phyloP scores from a whole-genome alignment of 805 yeast genomes.

The Yarrowia sp. region DNA sequence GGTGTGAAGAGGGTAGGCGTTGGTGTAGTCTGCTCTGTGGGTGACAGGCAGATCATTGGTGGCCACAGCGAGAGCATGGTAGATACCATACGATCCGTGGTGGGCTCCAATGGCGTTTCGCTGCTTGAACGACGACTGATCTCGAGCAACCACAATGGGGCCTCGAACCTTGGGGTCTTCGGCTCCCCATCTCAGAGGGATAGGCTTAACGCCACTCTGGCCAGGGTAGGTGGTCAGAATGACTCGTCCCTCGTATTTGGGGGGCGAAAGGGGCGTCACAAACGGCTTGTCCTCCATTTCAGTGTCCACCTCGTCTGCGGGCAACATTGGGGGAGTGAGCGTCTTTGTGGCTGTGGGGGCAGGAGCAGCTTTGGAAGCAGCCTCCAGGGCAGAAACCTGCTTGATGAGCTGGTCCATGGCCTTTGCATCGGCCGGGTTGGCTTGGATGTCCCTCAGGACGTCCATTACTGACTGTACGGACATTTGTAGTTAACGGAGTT shows the following conservation, averaged over 20 bases:
- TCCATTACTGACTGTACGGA: slow-evolving; percentile 36
- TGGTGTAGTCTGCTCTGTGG: slow-evolving; percentile 66
- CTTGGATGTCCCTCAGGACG: slow-evolving; percentile 36
- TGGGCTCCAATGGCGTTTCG: slow-evolving; percentile 73
- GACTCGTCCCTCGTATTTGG: slow-evolving; percentile 49
- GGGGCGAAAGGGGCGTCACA: slow-evolving; percentile 39
- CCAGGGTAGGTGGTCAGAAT: slow-evolving; percentile 62
- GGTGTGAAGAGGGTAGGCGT: slow-evolving; percentile 66
- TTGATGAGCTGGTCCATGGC: slow-evolving; percentile 26
- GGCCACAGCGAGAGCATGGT: slow-evolving; percentile 72
- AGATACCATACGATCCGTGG: slow-evolving; percentile 67
- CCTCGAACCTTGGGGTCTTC: slow-evolving; percentile 59
- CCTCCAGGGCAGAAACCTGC: slow-evolving; percentile 27
- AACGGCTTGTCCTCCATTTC: slow-evolving; percentile 39
- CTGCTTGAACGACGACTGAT: slow-evolving; percentile 57
- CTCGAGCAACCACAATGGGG: slow-evolving; percentile 63
- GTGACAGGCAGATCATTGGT: slow-evolving; percentile 61
- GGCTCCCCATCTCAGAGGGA: slow-evolving; percentile 62
- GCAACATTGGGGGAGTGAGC: slow-evolving; percentile 23
- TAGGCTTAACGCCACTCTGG: slow-evolving; percentile 59
- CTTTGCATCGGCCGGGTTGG: slow-evolving; percentile 22
- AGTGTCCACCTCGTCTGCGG: slow-evolving; percentile 26
- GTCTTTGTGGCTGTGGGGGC: slow-evolving; percentile 5
- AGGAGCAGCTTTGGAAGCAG: slow-evolving; percentile 2
- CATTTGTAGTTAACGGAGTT: background rate